These are phyloP conservation scores for Chimonanthus salicifolius DNA, from an alignment of 164 flowering plant species.

Conservation along the genomic window DNA sequence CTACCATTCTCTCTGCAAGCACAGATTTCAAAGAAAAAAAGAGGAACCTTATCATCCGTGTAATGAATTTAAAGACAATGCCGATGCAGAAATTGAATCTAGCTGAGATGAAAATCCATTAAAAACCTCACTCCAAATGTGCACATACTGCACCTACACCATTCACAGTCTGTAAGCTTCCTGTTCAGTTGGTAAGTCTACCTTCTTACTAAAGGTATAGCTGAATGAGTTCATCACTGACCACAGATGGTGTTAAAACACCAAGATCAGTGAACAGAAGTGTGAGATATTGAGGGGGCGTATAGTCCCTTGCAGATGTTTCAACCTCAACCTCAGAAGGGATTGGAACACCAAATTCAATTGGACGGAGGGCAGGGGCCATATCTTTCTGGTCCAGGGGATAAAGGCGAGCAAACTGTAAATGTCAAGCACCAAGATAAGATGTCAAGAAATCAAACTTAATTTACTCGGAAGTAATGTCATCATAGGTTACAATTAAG, in stretches of 20 bases:
- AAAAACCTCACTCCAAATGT: neutral
- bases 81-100: neutral
- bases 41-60: neutral
- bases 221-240: constrained; percentile 96
- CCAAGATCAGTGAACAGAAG: constrained; percentile 95
- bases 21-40: neutral
- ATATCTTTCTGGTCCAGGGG: constrained; percentile 95
- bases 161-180: neutral
- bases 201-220: constrained; percentile 50
- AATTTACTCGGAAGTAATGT: neutral
- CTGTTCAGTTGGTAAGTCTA: neutral
- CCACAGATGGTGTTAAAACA: constrained; percentile 90
- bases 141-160: neutral
- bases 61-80: neutral
- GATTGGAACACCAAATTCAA: constrained; percentile 92
- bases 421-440: neutral
- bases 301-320: constrained; percentile 91
- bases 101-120: neutral
- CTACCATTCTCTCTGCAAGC: neutral
- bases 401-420: constrained; percentile 95
- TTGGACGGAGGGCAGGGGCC: constrained; percentile 80
- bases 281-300: constrained; percentile 93
- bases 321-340: constrained; percentile 91
- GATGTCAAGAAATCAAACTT: neutral
- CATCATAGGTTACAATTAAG: neutral